Conservation (phyloP, 345 rosid genomes). For the Dipteronia dyeriana region DNA sequence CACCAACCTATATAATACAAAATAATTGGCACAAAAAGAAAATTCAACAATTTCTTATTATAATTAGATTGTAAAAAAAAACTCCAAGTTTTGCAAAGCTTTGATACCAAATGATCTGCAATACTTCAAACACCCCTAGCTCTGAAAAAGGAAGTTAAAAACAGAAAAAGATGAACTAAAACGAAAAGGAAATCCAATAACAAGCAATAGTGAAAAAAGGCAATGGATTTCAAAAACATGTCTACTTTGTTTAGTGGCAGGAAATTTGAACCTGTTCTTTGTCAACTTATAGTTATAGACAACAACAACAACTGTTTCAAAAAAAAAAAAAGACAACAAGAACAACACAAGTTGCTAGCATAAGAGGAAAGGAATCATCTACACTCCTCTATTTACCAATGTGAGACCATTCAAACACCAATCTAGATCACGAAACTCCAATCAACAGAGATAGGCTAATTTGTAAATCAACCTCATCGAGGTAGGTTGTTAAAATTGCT, state of each 20-base stretch:
- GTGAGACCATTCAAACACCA: neutral
- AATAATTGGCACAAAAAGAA: neutral
- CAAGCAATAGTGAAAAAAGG: neutral
- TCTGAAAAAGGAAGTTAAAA: neutral
- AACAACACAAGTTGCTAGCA: neutral
- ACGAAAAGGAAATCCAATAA: neutral
- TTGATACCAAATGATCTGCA: neutral
- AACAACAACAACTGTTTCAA: no score
- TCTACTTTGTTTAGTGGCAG: neutral
- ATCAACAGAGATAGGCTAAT: neutral
- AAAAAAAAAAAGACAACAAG: no score
- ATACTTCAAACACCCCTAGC: neutral
- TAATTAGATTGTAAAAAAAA: neutral
- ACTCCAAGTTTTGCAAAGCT: neutral
- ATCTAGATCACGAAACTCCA: neutral
- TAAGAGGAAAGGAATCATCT: neutral
- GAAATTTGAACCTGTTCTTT: neutral
- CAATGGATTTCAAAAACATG: neutral
- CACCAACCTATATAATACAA: neutral
- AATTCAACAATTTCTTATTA: neutral
- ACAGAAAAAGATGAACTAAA: conserved; percentile 2
- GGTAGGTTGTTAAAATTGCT: neutral
- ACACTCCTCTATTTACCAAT: neutral
- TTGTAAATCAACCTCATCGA: neutral
- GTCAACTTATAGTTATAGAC: neutral